These are phyloP conservation scores for Globisporangium carolinianum DNA, from an alignment of 352 stramenopile species.

Conservation along the genomic window DNA sequence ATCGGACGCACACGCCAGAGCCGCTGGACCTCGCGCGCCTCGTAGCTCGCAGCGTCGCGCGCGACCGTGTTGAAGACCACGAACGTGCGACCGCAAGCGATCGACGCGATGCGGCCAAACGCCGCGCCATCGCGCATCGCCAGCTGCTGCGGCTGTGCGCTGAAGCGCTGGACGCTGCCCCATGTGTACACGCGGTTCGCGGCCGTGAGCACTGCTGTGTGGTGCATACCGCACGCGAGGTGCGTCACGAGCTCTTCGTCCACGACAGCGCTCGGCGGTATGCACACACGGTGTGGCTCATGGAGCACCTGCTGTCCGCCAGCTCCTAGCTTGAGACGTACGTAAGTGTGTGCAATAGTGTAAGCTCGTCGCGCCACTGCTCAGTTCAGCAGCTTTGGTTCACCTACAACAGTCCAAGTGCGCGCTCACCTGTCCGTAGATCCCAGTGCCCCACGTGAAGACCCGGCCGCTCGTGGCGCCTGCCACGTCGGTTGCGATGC, in stretches of 20 bases:
- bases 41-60: constrained; percentile 45
- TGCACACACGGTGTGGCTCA: constrained; percentile 30
- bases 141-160: constrained; percentile 26
- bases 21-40: constrained; percentile 35
- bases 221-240: constrained; percentile 59
- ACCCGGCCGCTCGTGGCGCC: constrained; percentile 21
- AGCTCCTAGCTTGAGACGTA: constrained; percentile 28
- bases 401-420: too few relatives aligned
- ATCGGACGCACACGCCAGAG: constrained; percentile 39
- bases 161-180: constrained; percentile 54
- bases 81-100: constrained; percentile 67
- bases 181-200: constrained; percentile 59
- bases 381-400: neutral
- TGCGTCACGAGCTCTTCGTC: constrained; percentile 33
- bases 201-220: constrained; percentile 45
- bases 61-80: constrained; percentile 68
- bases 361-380: neutral
- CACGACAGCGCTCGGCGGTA: constrained; percentile 21
- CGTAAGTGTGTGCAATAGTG: neutral
- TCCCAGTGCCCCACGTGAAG: constrained; percentile 67
- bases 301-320: constrained; percentile 37
- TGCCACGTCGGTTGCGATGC: constrained; percentile 26
- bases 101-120: constrained; percentile 43
- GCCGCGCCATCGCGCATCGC: constrained; percentile 19
- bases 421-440: constrained; percentile 45